Percentiles rank a stretch among this genome's conserved stretches.
These are phyloP conservation scores for Lecanicillium sp. DNA, from an alignment of 2,329 filamentous ascomycete species.

Conservation along the genomic window DNA sequence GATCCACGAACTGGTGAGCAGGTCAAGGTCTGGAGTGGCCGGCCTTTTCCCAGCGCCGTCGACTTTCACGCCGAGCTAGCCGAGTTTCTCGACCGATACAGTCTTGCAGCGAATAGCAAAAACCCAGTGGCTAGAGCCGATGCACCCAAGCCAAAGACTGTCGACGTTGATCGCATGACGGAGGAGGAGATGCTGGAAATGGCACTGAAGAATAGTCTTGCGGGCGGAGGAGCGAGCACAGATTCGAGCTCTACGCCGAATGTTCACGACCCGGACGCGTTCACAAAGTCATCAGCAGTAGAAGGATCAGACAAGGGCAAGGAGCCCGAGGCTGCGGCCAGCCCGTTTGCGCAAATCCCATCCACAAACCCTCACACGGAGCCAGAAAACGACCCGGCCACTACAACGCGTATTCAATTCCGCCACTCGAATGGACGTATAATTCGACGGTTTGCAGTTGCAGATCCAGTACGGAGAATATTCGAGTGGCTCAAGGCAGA, in stretches of 20 bases:
- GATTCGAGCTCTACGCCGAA: slow-evolving; percentile 35
- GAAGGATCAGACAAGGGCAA: slow-evolving; percentile 42
- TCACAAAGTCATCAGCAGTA: slow-evolving; percentile 59
- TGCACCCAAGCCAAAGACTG: slow-evolving; percentile 56
- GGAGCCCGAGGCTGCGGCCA: slow-evolving; percentile 22
- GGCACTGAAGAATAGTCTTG: slow-evolving; percentile 82
- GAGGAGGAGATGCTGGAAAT: slow-evolving; percentile 97
- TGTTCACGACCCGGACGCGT: slow-evolving; percentile 74
- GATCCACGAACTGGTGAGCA: slow-evolving; percentile 95
- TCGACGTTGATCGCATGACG: slow-evolving; percentile 81
- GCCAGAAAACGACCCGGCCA: slow-evolving; percentile 60
- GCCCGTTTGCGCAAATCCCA: slow-evolving; percentile 62
- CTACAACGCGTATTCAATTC: slow-evolving; percentile 86
- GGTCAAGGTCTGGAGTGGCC: slow-evolving; percentile 90
- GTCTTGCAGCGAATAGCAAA: slow-evolving; percentile 76
- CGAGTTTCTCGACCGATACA: slow-evolving; percentile 96
- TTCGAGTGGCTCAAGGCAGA: slow-evolving; percentile 96
- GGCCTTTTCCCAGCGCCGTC: slow-evolving; percentile 62
- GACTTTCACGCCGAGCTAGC: slow-evolving; percentile 89
- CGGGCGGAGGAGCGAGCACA: slow-evolving; percentile 32
- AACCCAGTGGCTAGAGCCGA: slow-evolving; percentile 72
- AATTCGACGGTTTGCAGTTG: slow-evolving; percentile 73
- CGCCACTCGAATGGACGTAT: slow-evolving; percentile 75
- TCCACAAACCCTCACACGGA: slow-evolving; percentile 67
- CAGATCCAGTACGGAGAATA: slow-evolving; percentile 71